phyloP scores from a whole-genome alignment of 2,329 filamentous ascomycete species.

The Trichoderma aggressivum region DNA sequence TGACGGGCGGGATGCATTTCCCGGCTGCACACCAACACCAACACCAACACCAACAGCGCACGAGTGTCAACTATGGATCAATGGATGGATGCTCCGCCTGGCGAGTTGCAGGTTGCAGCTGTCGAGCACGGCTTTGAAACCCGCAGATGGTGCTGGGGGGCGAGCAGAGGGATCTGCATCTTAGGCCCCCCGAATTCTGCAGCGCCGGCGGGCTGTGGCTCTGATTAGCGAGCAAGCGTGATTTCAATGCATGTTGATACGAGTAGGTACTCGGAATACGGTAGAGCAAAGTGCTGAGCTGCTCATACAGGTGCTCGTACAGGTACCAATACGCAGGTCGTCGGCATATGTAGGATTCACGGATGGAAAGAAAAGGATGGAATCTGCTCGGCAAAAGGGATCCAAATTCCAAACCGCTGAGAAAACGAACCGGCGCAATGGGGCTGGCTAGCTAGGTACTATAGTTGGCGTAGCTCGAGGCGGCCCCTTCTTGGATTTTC shows the following conservation, averaged over 20 bases:
- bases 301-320: neutral
- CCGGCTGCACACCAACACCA: neutral
- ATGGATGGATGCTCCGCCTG: neutral
- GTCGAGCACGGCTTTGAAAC: neutral
- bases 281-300: neutral
- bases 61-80: neutral
- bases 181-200: neutral
- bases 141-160: neutral
- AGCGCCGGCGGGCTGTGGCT: neutral
- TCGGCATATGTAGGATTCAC: neutral
- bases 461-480: neutral
- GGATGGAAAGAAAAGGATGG: neutral
- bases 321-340: neutral
- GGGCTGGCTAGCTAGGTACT: neutral
- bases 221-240: conserved; percentile 2
- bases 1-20: neutral
- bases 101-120: neutral
- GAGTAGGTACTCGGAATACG: no score
- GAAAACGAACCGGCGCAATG: neutral
- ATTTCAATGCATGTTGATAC: no score
- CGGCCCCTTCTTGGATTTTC: neutral
- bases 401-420: neutral
- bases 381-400: neutral
- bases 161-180: neutral
- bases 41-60: no score